These are phyloP conservation scores for Ilex asprella DNA, from an alignment of 257 asterid genomes.

Conservation along the genomic window DNA sequence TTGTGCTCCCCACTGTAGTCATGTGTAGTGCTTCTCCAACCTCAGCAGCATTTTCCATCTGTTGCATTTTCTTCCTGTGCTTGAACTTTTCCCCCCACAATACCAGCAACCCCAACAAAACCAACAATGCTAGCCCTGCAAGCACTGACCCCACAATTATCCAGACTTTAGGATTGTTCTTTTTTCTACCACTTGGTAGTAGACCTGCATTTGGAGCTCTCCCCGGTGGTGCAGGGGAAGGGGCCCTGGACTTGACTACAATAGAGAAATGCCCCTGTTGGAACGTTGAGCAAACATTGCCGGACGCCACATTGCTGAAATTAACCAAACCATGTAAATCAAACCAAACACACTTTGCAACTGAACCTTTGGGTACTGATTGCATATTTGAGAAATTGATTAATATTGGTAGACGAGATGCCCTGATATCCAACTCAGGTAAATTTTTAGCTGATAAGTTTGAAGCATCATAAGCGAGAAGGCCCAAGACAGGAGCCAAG, in stretches of 20 bases:
- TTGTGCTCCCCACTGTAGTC: conserved; percentile 26
- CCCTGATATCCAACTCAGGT: conserved; percentile 33
- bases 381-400: conserved; percentile 35
- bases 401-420: conserved; percentile 47
- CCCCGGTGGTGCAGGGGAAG: conserved; percentile 22
- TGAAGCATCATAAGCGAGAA: conserved; percentile 62
- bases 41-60: conserved; percentile 40
- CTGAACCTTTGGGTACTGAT: conserved; percentile 27
- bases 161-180: conserved; percentile 31
- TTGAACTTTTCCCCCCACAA: conserved; percentile 34
- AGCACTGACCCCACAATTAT: conserved; percentile 37
- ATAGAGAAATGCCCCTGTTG: conserved; percentile 69
- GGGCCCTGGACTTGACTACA: conserved; percentile 41
- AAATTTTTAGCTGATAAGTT: conserved; percentile 37
- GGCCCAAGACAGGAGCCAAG: conserved; percentile 57
- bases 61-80: conserved; percentile 42
- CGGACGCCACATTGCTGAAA: conserved; percentile 39
- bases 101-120: conserved; percentile 31
- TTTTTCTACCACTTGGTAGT: conserved; percentile 1
- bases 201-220: conserved; percentile 7
- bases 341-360: conserved; percentile 49
- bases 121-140: conserved; percentile 42
- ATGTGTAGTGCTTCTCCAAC: conserved; percentile 32
- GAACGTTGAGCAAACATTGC: conserved; percentile 41
- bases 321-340: conserved; percentile 34